Percentiles rank a stretch among this genome's conserved stretches.
Evolutionary conservation across 441 rosid species (phyloP).

Genomic region (Codiaeum variegatum): DNA sequence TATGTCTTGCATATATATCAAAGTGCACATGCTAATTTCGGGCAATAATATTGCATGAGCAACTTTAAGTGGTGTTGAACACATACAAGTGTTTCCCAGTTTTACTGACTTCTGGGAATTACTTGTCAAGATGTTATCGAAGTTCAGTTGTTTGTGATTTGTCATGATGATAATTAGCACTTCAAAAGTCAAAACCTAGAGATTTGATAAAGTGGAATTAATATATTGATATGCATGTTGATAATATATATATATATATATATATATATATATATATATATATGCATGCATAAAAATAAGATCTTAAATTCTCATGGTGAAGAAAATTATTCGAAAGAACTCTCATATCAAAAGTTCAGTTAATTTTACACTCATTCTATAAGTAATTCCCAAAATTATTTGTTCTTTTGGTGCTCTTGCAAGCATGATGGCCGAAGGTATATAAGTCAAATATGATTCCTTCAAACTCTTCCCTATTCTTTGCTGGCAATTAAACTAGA

Average conservation of each 20-base stretch:
- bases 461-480: background rate
- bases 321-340: background rate
- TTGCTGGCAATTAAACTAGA: background rate
- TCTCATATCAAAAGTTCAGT: background rate
- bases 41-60: background rate
- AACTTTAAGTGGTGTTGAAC: background rate
- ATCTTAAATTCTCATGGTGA: background rate
- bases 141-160: background rate
- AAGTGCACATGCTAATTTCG: background rate
- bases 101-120: background rate
- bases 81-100: background rate
- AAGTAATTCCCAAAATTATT: background rate
- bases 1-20: background rate
- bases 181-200: background rate
- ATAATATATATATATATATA: no score
- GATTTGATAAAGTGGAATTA: background rate
- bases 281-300: background rate
- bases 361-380: background rate
- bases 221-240: background rate
- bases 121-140: conserved; percentile 1
- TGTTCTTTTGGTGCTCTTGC: background rate
- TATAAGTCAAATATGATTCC: background rate
- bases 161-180: background rate
- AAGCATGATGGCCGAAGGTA: background rate
- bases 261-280: background rate